Evolutionary conservation across 2,329 filamentous ascomycete genomes (phyloP).

Genomic region (Aspergillus fumigatiaffinis): DNA sequence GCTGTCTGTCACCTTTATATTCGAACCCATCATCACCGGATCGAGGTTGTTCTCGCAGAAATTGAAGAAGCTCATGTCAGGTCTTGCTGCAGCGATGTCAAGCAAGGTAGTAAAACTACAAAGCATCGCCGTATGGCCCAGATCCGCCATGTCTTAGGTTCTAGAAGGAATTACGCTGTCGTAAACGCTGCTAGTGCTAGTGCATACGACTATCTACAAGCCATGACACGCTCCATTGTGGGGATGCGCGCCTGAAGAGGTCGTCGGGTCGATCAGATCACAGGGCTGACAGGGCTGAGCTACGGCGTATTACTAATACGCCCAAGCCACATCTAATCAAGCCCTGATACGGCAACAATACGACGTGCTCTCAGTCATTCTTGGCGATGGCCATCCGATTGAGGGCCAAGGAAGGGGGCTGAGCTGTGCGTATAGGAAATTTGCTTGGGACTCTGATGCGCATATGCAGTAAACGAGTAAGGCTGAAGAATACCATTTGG

Average conservation of each 20-base stretch:
- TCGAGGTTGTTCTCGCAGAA: neutral
- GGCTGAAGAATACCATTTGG: slow-evolving; percentile 4
- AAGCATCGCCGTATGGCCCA: neutral
- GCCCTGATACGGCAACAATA: too few relatives aligned
- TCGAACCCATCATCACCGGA: neutral
- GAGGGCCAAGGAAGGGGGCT: slow-evolving; percentile 5
- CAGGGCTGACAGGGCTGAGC: neutral
- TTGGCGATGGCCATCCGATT: neutral
- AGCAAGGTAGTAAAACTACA: neutral
- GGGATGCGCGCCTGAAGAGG: too few relatives aligned
- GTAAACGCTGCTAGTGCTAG: neutral
- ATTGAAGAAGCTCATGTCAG: slow-evolving; percentile 1
- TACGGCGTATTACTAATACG: slow-evolving; percentile 20
- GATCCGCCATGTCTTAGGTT: neutral
- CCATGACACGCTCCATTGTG: neutral
- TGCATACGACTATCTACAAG: neutral
- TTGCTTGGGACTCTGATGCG: neutral
- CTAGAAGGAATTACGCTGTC: neutral
- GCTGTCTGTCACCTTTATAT: slow-evolving; percentile 1
- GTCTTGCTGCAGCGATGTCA: neutral
- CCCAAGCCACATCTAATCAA: neutral
- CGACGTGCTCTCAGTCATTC: neutral
- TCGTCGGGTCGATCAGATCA: neutral
- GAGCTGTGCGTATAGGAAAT: slow-evolving; percentile 11
- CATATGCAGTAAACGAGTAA: neutral